These are phyloP conservation scores for Epicoccum nigrum DNA, from an alignment of 2,329 filamentous ascomycete species.

Conservation along the genomic window DNA sequence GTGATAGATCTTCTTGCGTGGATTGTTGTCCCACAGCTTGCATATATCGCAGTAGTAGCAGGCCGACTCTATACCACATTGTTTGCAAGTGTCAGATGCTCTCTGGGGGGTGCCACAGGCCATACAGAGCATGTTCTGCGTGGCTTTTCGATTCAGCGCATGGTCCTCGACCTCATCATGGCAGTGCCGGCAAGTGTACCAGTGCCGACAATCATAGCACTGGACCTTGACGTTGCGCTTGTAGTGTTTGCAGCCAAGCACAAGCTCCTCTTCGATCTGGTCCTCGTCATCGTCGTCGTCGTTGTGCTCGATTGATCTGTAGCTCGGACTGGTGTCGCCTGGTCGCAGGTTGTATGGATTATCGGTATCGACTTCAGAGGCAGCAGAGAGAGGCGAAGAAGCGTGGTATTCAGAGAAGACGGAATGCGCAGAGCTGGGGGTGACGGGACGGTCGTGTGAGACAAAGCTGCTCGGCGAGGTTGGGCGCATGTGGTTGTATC, in stretches of 20 bases:
- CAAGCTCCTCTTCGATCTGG: constrained; percentile 52
- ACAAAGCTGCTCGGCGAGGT: constrained; percentile 48
- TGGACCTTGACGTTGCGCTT: constrained; percentile 95
- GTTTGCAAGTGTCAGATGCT: constrained; percentile 76
- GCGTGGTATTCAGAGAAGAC: constrained; percentile 42
- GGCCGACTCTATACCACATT: constrained; percentile 78
- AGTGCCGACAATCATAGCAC: constrained; percentile 85
- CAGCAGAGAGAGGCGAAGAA: constrained; percentile 43
- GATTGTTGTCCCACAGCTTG: constrained; percentile 96
- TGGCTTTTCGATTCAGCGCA: constrained; percentile 77
- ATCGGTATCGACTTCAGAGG: constrained; percentile 41
- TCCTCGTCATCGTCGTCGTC: constrained; percentile 56
- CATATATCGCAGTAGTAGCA: constrained; percentile 94
- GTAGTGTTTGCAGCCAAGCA: constrained; percentile 88
- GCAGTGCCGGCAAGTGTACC: constrained; percentile 95
- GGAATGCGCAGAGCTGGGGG: constrained; percentile 45
- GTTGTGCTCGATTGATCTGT: constrained; percentile 28
- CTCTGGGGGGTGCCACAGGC: constrained; percentile 84
- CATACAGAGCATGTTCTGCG: constrained; percentile 98
- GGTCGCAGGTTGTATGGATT: constrained; percentile 45
- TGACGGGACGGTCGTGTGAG: constrained; percentile 48
- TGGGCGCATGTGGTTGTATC: constrained; percentile 50
- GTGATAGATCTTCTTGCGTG: constrained; percentile 91
- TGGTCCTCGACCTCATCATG: constrained; percentile 86
- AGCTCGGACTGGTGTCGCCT: constrained; percentile 42